These are phyloP conservation scores for Entelexis sorbosivorans DNA, from an alignment of 1,139 yeast species.

Conservation along the genomic window DNA sequence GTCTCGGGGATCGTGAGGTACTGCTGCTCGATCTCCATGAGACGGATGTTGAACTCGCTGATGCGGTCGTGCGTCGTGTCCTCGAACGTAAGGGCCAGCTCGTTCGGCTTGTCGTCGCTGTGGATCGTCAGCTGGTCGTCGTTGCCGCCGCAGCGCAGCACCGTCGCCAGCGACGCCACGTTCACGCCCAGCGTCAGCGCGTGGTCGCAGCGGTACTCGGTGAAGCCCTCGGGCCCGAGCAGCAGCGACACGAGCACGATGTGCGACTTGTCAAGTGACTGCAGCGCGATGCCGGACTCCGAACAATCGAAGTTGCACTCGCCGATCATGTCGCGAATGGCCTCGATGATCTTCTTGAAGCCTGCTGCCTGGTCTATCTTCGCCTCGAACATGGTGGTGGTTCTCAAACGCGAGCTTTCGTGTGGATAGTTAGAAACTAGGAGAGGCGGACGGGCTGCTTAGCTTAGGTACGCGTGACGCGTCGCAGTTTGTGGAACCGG, in stretches of 20 bases:
- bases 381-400: conserved; percentile 73
- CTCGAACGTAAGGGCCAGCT: conserved; percentile 73
- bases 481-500: not conserved
- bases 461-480: conserved; percentile 8
- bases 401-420: conserved; percentile 2
- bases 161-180: conserved; percentile 72
- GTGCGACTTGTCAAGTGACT: conserved; percentile 96
- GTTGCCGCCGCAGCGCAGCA: conserved; percentile 82
- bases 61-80: conserved; percentile 84
- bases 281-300: conserved; percentile 87
- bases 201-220: conserved; percentile 90
- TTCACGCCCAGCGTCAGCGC: conserved; percentile 88
- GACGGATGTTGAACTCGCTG: conserved; percentile 80
- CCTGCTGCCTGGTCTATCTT: conserved; percentile 87
- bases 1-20: conserved; percentile 88
- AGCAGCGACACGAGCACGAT: conserved; percentile 81
- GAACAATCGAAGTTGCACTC: conserved; percentile 94
- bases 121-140: conserved; percentile 78
- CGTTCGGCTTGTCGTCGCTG: conserved; percentile 87
- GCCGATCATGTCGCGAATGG: conserved; percentile 86
- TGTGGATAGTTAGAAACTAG: not conserved
- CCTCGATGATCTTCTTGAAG: conserved; percentile 77
- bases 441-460: not conserved
- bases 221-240: conserved; percentile 83
- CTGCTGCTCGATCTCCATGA: conserved; percentile 95